Conservation (phyloP, 805 yeast species). For the Saturnispora halmiae region DNA sequence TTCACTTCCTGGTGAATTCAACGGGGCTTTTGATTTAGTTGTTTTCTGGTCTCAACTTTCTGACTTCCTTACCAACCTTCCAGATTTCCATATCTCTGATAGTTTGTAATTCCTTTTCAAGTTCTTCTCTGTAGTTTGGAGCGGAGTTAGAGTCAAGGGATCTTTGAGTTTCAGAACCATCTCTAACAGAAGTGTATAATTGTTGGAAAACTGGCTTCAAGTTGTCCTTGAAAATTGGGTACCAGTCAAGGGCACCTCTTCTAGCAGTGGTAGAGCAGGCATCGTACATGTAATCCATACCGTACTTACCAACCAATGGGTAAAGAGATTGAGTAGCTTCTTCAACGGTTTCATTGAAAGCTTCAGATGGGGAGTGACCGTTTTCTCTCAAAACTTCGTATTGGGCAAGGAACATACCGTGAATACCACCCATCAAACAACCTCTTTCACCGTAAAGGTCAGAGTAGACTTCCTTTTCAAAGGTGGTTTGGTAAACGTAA, state of each 20-base stretch:
- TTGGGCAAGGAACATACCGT: slow-evolving; percentile 99
- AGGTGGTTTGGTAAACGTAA: slow-evolving; percentile 99
- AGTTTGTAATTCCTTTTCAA: slow-evolving; percentile 84
- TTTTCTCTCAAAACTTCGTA: slow-evolving; percentile 99
- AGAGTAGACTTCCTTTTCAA: slow-evolving; percentile 98
- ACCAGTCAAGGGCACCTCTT: slow-evolving; percentile 99
- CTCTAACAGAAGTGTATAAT: slow-evolving; percentile 87
- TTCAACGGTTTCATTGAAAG: slow-evolving; percentile 99
- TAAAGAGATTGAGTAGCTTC: slow-evolving; percentile 99
- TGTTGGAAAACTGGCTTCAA: slow-evolving; percentile 97
- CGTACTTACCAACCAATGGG: slow-evolving; percentile 98
- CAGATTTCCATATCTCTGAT: slow-evolving; percentile 99
- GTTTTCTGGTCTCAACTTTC: slow-evolving; percentile 99
- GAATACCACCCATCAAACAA: slow-evolving; percentile 99
- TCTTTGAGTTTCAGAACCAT: slow-evolving; percentile 96
- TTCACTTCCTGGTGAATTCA: slow-evolving; percentile 11
- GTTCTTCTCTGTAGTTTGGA: slow-evolving; percentile 93
- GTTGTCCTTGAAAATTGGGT: slow-evolving; percentile 97
- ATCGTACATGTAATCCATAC: slow-evolving; percentile 99
- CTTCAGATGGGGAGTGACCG: slow-evolving; percentile 99
- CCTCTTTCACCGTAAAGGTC: slow-evolving; percentile 99
- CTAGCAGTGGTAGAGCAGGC: slow-evolving; percentile 99
- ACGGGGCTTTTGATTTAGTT: too few relatives aligned
- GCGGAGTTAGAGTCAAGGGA: slow-evolving; percentile 98
- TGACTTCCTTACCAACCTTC: slow-evolving; percentile 98